Conservation (phyloP, 2,329 filamentous ascomycete species). For the Fusarium caatingaense region DNA sequence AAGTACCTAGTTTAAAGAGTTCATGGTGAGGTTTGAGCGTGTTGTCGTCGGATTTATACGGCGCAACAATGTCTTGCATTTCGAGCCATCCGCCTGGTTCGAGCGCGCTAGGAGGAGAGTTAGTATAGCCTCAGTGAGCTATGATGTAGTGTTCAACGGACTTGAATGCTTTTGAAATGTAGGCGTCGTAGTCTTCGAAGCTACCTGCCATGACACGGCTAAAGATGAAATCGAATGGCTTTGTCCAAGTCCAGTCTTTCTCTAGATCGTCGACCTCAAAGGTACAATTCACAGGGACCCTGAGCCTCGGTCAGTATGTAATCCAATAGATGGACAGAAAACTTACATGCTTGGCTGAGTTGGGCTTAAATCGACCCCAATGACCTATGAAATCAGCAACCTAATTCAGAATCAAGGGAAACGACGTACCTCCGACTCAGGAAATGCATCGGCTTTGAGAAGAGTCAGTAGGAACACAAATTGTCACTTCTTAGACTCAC, state of each 20-base stretch:
- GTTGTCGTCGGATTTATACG: not conserved
- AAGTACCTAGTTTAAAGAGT: not conserved
- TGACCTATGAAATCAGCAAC: not conserved
- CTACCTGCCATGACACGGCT: not conserved
- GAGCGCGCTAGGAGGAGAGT: not conserved
- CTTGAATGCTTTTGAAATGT: not conserved
- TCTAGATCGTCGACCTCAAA: conserved; percentile 20
- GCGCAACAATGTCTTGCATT: not conserved
- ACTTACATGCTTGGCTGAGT: conserved; percentile 12
- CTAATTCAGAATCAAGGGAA: too few species aligned
- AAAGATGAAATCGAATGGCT: not conserved
- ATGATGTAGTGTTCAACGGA: too few species aligned
- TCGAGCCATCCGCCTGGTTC: not conserved
- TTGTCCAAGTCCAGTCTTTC: conserved; percentile 19
- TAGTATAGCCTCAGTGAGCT: too few species aligned
- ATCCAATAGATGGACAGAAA: too few species aligned
- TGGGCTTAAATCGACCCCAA: conserved; percentile 20
- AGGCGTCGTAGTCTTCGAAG: not conserved
- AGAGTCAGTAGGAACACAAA: too few species aligned
- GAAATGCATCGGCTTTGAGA: not conserved
- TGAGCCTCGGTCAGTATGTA: not conserved
- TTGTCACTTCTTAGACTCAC: not conserved
- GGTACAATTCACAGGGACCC: conserved; percentile 7
- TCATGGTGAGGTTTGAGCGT: not conserved
- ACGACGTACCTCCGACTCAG: not conserved